Percentiles rank a stretch among this genome's conserved stretches.
phyloP scores from a whole-genome alignment of 1,284 basidiomycete species.

The Schizophyllum amplum region DNA sequence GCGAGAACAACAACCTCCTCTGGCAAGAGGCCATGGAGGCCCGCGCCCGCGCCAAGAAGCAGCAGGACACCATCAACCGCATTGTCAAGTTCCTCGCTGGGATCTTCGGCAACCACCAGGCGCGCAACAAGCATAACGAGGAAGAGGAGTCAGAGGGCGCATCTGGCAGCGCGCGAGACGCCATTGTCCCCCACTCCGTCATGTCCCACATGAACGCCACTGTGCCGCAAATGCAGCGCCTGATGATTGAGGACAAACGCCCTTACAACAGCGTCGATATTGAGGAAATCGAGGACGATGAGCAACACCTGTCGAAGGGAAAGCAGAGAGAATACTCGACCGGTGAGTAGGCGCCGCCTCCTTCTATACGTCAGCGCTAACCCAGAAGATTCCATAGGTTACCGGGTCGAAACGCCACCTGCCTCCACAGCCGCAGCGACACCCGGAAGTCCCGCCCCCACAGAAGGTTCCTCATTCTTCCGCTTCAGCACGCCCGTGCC shows the following conservation, averaged over 20 bases:
- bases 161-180: slow-evolving; percentile 5
- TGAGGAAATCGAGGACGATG: neutral
- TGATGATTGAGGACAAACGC: neutral
- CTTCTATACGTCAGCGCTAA: neutral
- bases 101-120: slow-evolving; percentile 70
- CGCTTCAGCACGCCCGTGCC: neutral
- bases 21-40: slow-evolving; percentile 90
- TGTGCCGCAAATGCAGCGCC: slow-evolving; percentile 22
- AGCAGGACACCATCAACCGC: slow-evolving; percentile 95
- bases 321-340: neutral
- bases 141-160: slow-evolving; percentile 16
- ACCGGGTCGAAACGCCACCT: neutral
- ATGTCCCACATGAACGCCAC: slow-evolving; percentile 42
- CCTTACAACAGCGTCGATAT: slow-evolving; percentile 5
- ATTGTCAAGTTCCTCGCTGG: slow-evolving; percentile 93
- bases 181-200: slow-evolving; percentile 25
- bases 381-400: neutral
- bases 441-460: neutral
- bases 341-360: neutral
- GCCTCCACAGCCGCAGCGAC: neutral
- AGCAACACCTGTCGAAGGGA: neutral
- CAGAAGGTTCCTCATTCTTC: neutral
- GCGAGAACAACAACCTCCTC: slow-evolving; percentile 80
- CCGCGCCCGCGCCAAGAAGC: slow-evolving; percentile 77
- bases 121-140: slow-evolving; percentile 32